Conservation (phyloP, 2,329 filamentous ascomycete genomes). For the Trichoderma afroharzianum region DNA sequence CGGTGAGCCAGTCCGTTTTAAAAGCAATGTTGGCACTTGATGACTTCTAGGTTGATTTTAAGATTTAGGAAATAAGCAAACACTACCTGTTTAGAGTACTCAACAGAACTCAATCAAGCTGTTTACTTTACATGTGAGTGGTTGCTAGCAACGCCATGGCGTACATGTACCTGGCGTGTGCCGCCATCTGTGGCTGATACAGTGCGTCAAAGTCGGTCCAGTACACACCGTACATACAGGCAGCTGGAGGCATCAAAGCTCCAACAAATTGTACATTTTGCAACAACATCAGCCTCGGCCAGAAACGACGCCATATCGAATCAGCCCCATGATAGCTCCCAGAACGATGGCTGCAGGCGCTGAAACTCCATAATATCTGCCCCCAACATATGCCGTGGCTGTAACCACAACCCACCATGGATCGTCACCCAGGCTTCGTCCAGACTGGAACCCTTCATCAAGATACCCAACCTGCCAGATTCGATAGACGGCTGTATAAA, state of each 20-base stretch:
- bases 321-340: slow-evolving; percentile 34
- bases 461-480: slow-evolving; percentile 61
- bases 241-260: no score
- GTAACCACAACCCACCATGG: slow-evolving; percentile 63
- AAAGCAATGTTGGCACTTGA: neutral
- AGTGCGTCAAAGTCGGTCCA: neutral
- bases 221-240: neutral
- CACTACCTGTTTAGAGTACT: neutral
- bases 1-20: neutral
- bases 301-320: slow-evolving; percentile 29
- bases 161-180: neutral
- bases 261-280: neutral
- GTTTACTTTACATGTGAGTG: neutral
- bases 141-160: neutral
- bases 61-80: neutral
- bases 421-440: slow-evolving; percentile 53
- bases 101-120: neutral
- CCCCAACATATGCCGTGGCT: slow-evolving; percentile 37
- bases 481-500: slow-evolving; percentile 62
- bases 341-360: slow-evolving; percentile 33
- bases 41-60: neutral
- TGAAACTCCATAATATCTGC: slow-evolving; percentile 31
- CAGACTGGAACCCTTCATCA: slow-evolving; percentile 43
- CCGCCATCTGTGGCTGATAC: neutral
- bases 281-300: neutral